Evolutionary conservation across 2,329 filamentous ascomycete genomes (phyloP).

Genomic region (Aspergillus sp.): DNA sequence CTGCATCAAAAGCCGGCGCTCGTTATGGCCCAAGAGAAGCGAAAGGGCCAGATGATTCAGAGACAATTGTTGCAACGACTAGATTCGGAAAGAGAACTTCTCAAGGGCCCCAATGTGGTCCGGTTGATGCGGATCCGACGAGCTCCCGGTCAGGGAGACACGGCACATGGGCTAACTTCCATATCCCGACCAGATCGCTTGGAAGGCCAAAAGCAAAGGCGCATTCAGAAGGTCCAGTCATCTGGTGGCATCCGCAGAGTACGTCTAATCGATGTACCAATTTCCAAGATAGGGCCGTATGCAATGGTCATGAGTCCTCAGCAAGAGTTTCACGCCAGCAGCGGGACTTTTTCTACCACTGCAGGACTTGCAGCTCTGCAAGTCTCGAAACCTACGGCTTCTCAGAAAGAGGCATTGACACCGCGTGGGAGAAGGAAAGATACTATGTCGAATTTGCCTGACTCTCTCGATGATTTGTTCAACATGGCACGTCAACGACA

Average conservation of each 20-base stretch:
- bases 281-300: constrained; percentile 26
- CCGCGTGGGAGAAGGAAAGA: no score
- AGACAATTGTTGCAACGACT: constrained; percentile 22
- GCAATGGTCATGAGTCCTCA: constrained; percentile 38
- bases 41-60: constrained; percentile 23
- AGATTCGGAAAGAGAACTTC: constrained; percentile 10
- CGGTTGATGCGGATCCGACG: constrained; percentile 31
- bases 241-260: constrained; percentile 8
- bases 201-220: constrained; percentile 1
- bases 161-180: constrained; percentile 21
- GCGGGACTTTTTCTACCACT: constrained; percentile 48
- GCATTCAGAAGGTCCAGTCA: constrained; percentile 1
- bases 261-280: constrained; percentile 20
- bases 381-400: not conserved
- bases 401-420: not conserved
- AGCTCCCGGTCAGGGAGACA: constrained; percentile 10
- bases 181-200: constrained; percentile 21
- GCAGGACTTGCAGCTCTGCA: constrained; percentile 21
- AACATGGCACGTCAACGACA: constrained; percentile 15
- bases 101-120: constrained; percentile 12
- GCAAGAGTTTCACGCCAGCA: constrained; percentile 38
- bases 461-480: constrained; percentile 32
- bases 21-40: constrained; percentile 27
- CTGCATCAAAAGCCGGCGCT: constrained; percentile 35
- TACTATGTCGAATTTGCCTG: constrained; percentile 7